Percentiles rank a stretch among this genome's conserved stretches.
These are phyloP conservation scores for Chlorella sp. DNA, from an alignment of 139 green algal genomes.

Conservation along the genomic window DNA sequence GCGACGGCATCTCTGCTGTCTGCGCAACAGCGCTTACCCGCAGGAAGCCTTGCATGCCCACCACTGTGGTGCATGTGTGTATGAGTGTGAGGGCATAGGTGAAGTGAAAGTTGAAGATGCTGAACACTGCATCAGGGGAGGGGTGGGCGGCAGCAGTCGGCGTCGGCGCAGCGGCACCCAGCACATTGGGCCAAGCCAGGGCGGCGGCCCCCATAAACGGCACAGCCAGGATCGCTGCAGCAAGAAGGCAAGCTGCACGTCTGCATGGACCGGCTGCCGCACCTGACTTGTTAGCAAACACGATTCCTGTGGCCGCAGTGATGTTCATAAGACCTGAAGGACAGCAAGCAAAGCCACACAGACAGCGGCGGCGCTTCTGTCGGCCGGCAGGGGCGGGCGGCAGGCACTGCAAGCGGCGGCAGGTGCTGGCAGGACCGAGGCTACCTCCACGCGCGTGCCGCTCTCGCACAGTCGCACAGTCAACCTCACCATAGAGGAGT, in stretches of 20 bases:
- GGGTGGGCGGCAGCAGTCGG: too few species aligned
- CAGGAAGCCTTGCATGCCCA: conserved; percentile 59
- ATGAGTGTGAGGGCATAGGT: conserved; percentile 84
- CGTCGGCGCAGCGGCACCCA: neutral
- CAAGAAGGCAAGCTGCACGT: neutral
- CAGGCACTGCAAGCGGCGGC: too few species aligned
- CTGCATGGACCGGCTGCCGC: neutral
- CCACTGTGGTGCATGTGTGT: conserved; percentile 82
- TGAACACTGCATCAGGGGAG: conserved; percentile 57
- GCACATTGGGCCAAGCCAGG: neutral
- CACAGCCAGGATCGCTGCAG: neutral
- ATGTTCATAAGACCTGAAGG: conserved; percentile 67
- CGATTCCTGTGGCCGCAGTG: conserved; percentile 62
- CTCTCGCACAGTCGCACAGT: neutral
- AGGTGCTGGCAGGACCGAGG: neutral
- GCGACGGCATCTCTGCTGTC: neutral
- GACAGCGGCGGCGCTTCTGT: neutral
- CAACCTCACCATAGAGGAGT: conserved; percentile 52
- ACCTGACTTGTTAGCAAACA: conserved; percentile 91
- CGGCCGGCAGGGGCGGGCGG: too few species aligned
- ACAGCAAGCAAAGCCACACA: neutral
- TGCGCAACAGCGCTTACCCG: neutral
- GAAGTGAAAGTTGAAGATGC: conserved; percentile 78
- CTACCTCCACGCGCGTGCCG: neutral
- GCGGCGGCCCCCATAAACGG: neutral